Conservation (phyloP, 2,329 filamentous ascomycete genomes). For the Neocatenulostroma microsporum region DNA sequence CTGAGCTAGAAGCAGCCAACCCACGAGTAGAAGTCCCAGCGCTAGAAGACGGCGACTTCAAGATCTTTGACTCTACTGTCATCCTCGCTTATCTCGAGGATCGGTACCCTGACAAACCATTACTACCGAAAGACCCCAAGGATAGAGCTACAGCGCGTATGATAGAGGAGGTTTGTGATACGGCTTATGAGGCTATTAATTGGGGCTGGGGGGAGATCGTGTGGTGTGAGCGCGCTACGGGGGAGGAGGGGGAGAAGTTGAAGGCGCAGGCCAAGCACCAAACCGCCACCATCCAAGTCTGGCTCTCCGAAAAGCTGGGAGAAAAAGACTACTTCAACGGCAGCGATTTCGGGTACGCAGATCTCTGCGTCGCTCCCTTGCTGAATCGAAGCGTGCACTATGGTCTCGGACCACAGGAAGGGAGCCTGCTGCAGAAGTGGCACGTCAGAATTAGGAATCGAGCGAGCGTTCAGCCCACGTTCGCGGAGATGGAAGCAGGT, state of each 20-base stretch:
- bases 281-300: slow-evolving; percentile 17
- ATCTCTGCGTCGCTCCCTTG: slow-evolving; percentile 23
- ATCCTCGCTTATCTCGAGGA: slow-evolving; percentile 28
- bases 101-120: slow-evolving; percentile 17
- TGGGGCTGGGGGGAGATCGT: slow-evolving; percentile 21
- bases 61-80: slow-evolving; percentile 27
- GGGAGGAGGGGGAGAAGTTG: slow-evolving; percentile 19
- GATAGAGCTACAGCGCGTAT: slow-evolving; percentile 20
- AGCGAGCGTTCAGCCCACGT: slow-evolving; percentile 20
- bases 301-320: slow-evolving; percentile 21
- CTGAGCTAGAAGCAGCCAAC: slow-evolving; percentile 21
- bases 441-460: slow-evolving; percentile 14
- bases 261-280: slow-evolving; percentile 21
- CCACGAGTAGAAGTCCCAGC: slow-evolving; percentile 31
- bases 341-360: slow-evolving; percentile 22
- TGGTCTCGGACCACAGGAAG: slow-evolving; percentile 14
- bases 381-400: slow-evolving; percentile 20
- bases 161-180: slow-evolving; percentile 27
- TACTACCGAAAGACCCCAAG: slow-evolving; percentile 17
- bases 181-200: slow-evolving; percentile 27
- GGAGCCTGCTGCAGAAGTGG: slow-evolving; percentile 15
- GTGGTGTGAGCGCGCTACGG: slow-evolving; percentile 19
- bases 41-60: slow-evolving; percentile 23
- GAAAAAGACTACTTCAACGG: slow-evolving; percentile 23
- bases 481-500: slow-evolving; percentile 17